Evolutionary conservation across 352 stramenopile species (phyloP).

Genomic region (Phytophthora ohioensis): DNA sequence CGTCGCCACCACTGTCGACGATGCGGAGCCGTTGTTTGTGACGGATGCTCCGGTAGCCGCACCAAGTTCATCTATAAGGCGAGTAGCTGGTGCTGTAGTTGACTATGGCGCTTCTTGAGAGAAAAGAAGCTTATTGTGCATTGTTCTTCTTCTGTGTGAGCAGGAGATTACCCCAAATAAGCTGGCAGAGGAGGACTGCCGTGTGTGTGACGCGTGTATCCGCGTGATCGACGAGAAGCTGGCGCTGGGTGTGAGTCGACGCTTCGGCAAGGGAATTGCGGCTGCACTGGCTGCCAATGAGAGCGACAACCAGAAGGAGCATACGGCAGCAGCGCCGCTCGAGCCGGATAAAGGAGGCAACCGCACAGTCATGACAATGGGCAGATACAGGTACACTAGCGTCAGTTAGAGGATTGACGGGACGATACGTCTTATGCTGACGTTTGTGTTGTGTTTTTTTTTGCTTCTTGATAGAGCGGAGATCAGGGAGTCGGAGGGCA

Average conservation of each 20-base stretch:
- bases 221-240: slow-evolving; percentile 88
- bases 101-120: not conserved
- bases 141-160: not conserved
- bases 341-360: slow-evolving; percentile 63
- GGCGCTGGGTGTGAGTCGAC: slow-evolving; percentile 73
- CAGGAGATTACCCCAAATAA: slow-evolving; percentile 74
- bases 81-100: not conserved
- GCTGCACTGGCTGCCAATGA: slow-evolving; percentile 29
- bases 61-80: slow-evolving; percentile 91
- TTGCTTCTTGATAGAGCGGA: slow-evolving; percentile 57
- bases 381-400: slow-evolving; percentile 76
- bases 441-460: not conserved
- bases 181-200: slow-evolving; percentile 71
- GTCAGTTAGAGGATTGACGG: not conserved
- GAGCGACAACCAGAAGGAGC: slow-evolving; percentile 50
- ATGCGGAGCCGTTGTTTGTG: slow-evolving; percentile 86
- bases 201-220: slow-evolving; percentile 87
- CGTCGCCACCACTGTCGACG: slow-evolving; percentile 90
- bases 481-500: slow-evolving; percentile 91
- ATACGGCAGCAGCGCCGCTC: slow-evolving; percentile 35
- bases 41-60: slow-evolving; percentile 77
- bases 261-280: slow-evolving; percentile 63
- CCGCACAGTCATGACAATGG: slow-evolving; percentile 79
- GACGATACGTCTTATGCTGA: slow-evolving; percentile 2
- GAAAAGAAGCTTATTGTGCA: not conserved